These are phyloP conservation scores for Volvariella volvacea DNA, from an alignment of 1,284 basidiomycete species.

Conservation along the genomic window DNA sequence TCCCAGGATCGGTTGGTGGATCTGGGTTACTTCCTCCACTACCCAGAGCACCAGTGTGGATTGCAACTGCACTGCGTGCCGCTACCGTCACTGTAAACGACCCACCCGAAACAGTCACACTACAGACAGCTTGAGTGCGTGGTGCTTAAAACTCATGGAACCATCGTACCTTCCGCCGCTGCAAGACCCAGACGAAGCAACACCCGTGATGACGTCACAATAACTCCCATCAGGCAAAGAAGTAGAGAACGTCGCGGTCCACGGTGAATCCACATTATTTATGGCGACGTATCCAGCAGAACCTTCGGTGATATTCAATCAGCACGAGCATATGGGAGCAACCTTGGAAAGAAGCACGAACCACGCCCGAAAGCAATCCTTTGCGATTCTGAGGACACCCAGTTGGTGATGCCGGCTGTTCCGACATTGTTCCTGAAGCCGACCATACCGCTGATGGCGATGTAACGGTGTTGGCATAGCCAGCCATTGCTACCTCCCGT, in stretches of 20 bases:
- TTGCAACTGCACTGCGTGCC: slow-evolving; percentile 49
- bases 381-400: slow-evolving; percentile 47
- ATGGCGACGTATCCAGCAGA: slow-evolving; percentile 55
- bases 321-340: background rate
- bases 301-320: slow-evolving; percentile 22
- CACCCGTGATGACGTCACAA: slow-evolving; percentile 57
- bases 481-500: slow-evolving; percentile 51
- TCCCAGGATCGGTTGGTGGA: too few relatives aligned
- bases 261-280: slow-evolving; percentile 51
- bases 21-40: slow-evolving; percentile 13
- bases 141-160: background rate
- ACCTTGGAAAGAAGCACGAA: background rate
- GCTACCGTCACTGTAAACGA: slow-evolving; percentile 45
- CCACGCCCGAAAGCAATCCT: slow-evolving; percentile 62
- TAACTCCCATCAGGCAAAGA: slow-evolving; percentile 51
- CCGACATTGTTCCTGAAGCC: slow-evolving; percentile 60
- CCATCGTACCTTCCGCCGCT: slow-evolving; percentile 40
- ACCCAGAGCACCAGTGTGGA: slow-evolving; percentile 41
- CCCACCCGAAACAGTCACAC: slow-evolving; percentile 46
- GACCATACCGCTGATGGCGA: slow-evolving; percentile 53
- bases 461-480: slow-evolving; percentile 60
- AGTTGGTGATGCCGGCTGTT: slow-evolving; percentile 39
- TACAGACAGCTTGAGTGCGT: slow-evolving; percentile 15
- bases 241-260: slow-evolving; percentile 49
- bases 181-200: slow-evolving; percentile 33